Percentiles rank a stretch among this genome's conserved stretches.
Conservation (phyloP, 2,329 filamentous ascomycete genomes). For the Neobulgaria alba region DNA sequence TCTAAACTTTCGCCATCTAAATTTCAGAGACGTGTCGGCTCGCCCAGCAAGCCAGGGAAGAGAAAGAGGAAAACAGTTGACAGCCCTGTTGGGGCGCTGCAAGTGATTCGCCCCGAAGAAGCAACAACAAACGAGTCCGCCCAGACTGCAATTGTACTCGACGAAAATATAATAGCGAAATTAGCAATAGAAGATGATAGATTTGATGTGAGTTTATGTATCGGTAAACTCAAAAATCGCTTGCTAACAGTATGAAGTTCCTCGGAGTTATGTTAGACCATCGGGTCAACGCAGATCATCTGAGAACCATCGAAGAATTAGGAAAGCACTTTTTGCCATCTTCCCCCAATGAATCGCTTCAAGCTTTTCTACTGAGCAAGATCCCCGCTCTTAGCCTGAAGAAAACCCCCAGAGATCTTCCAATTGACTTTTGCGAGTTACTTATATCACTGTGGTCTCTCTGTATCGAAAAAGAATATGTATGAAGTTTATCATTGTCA, state of each 20-base stretch:
- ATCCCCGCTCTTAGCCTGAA: conserved; percentile 49
- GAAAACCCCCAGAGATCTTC: conserved; percentile 40
- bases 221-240: background rate
- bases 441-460: conserved; percentile 60
- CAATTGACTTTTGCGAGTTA: conserved; percentile 55
- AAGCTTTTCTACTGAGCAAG: conserved; percentile 58
- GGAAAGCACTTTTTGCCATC: conserved; percentile 58
- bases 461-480: conserved; percentile 52
- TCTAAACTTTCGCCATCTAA: conserved; percentile 40
- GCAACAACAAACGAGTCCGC: conserved; percentile 6
- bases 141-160: conserved; percentile 18
- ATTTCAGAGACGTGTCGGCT: conserved; percentile 33
- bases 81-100: conserved; percentile 55
- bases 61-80: conserved; percentile 58
- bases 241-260: conserved; percentile 18
- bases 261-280: conserved; percentile 29
- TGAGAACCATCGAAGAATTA: conserved; percentile 60
- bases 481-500: conserved; percentile 9
- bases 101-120: conserved; percentile 20
- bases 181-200: conserved; percentile 34
- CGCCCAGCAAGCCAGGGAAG: conserved; percentile 57
- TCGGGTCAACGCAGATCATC: conserved; percentile 36
- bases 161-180: conserved; percentile 30
- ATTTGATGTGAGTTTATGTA: conserved; percentile 27
- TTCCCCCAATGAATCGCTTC: conserved; percentile 50